Percentiles rank a stretch among this genome's conserved stretches.
Evolutionary conservation across 1,284 basidiomycete species (phyloP).

Genomic region (Boletus semigastroideus): DNA sequence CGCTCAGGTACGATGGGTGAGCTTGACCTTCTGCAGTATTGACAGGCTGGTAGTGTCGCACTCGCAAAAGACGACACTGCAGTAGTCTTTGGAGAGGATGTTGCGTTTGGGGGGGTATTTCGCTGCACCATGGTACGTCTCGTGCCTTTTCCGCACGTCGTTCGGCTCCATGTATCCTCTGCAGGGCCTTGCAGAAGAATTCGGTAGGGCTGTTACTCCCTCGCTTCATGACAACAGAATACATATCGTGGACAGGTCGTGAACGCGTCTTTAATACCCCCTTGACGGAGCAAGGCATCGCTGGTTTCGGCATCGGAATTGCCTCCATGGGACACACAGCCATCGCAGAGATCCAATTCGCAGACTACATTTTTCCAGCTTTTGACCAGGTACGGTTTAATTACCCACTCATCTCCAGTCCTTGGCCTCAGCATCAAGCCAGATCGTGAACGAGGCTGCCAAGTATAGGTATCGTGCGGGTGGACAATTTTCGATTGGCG

Average conservation of each 20-base stretch:
- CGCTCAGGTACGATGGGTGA: constrained; percentile 60
- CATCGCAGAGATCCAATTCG: constrained; percentile 91
- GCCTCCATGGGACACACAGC: constrained; percentile 93
- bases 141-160: background rate
- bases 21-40: background rate
- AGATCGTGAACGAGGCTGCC: constrained; percentile 95
- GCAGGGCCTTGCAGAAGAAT: constrained; percentile 89
- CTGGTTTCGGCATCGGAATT: constrained; percentile 91
- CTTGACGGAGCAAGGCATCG: constrained; percentile 92
- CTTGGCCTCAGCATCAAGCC: constrained; percentile 13
- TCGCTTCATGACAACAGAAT: constrained; percentile 1
- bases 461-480: constrained; percentile 91
- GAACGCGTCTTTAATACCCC: constrained; percentile 97
- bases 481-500: constrained; percentile 81
- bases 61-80: constrained; percentile 84
- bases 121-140: constrained; percentile 79
- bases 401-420: background rate
- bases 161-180: constrained; percentile 6
- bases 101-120: constrained; percentile 93
- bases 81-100: constrained; percentile 92
- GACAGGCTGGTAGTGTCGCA: constrained; percentile 55
- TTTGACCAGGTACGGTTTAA: constrained; percentile 75
- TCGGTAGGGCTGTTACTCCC: constrained; percentile 52
- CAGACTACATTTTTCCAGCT: constrained; percentile 87
- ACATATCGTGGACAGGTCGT: constrained; percentile 50